Evolutionary conservation across 2,329 filamentous ascomycete species (phyloP), one percentile per base, ranked within the genome.

Genomic region (Diaporthe vaccinii): DNA sequence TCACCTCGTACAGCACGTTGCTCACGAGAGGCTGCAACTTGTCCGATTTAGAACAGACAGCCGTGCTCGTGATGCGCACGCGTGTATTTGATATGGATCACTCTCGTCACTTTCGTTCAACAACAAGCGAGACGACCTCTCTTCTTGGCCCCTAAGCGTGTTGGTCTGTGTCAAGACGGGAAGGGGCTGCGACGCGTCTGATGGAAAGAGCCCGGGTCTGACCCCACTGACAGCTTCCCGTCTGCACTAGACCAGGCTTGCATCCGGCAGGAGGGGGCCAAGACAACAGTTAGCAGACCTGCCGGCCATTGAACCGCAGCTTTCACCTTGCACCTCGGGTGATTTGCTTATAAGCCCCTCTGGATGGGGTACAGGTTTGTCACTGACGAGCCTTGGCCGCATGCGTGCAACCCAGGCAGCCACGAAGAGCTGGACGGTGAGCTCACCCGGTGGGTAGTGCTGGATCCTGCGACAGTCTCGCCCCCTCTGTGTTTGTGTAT

Each of bases 401-500:
- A 68, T 68, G 62, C 44, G 12, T 39, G 31, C 44, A 36, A 49
- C 62, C 39, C 15, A 14, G 57, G 55, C 55, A 58, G 17, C 36
- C 36, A 39, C 34, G 22, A 12, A 55, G 25, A 31, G 31, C 57
- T 46, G 39, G 20, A 67, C 28, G 62, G 62, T 51, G 62, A 68
- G 62, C 62, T 68, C 62, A 68, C 36, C 10, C 44, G 17, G 61
- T 65, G 61, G 61, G 61, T 65, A 65, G 34, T 4, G 39, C 61
- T 65, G 61, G 44, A 65, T 65, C 61, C 61, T 65, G 61, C 61
- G 61, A 65, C 61, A 65, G 22, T 49, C 41, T 65, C n/a, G 59
- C 41, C 39, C 39, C 25, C 39, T 22, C 46, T 49, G 46, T n/a
- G 46, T 22, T 22, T n/a, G 46, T 49, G 46, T 39, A 39, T 39